Base-by-base conservation (phyloP, 345 rosid genomes). In the Rhizophora mangle region DNA sequence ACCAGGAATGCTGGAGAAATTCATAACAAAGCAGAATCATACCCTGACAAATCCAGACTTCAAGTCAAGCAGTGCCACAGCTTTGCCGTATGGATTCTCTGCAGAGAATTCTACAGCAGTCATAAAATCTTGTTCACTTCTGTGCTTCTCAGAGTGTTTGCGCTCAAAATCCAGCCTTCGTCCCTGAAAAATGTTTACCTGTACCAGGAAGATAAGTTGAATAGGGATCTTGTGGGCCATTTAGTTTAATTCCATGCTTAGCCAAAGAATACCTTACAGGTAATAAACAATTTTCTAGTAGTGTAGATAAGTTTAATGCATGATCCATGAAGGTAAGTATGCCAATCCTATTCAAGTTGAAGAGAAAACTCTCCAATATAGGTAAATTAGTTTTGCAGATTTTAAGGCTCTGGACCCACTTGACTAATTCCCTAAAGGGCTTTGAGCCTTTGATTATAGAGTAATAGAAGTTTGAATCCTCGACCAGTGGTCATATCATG, bases 101-200 rank as follows among this genome's bases (percentile, higher is more conserved):
- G 78, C 43, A 54, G 99, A 90, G 73, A 92, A 88, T 65, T 92
- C 97, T 75, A 88, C 89, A 8, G 88, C 88, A 68, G 96, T 92
- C 80, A 90, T 46, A 64, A 81, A 90, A 67, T 88, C 88, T 72
- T 81, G 76, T 76, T 87, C 93, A 19, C 56, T 80, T 76, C 79
- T 79, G 63, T 52, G 72, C 82, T 81, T 86, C 75, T 74, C 75
- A 37, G 78, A 71, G 59, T 69, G 75, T 68, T 79, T 82, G 64
- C 85, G 80, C 81, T 92, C 96, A 79, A 79, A 95, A 24, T 87
- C 96, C 68, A 92, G 86, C 84, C 80, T 95, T 76, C 89, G 81
- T 57, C 97, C 96, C 0, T 46, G 67, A 78, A 79, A 88, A 73
- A 88, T 30, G 62, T 82, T 85, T 68, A 95, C 87, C 98, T 94